Evolutionary conservation across 768 basidiomycete genomes (phyloP), one percentile per base, ranked within the genome.

Genomic region (Tephrocybe rancida): DNA sequence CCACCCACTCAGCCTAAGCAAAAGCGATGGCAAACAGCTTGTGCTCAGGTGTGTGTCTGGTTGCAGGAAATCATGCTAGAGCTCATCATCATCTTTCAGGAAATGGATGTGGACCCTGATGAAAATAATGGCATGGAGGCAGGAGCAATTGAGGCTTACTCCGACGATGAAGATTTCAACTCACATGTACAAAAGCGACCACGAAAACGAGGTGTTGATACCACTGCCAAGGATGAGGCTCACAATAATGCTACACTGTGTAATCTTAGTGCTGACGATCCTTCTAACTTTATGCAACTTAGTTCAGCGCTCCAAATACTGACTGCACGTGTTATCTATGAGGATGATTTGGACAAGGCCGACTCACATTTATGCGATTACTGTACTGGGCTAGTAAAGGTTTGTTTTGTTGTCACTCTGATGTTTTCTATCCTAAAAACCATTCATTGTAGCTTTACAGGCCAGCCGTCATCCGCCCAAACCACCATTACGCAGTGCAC

Each of bases 401-500:
- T 44, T 21, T 7, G 37, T 18, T 38, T 18, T 4, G 13, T 44
- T 7, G 9, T 44, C 38, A 41, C n/a, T 7, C n/a, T 6, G 5
- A 44, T 7, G 42, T 44, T 19, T 7, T 44, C 6, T 22, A 44
- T 5, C 10, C 21, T 4, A 9, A 44, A 8, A 8, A 18, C 46
- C 24, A 34, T 14, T 43, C 16, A 8, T 44, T 41, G 29, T 19
- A 74, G 71, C 49, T 72, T 0, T 73, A 73, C 44, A 68, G 72
- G 0, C 54, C 58, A 0, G 56, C 49, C 0, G 57, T 63, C 2
- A 65, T 77, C 6, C 58, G 60, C 19, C 75, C 70, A 3, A 77
- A 75, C 52, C 69, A 72, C 39, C 75, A 76, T 48, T 75, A 68
- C 26, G 59, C 63, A 0, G 70, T 63, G 1, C 74, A 76, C 37